A percentile compares a stretch with the other conserved stretches of the same genome.
These are phyloP conservation scores for Collariella sp. DNA, from an alignment of 495 filamentous ascomycete genomes.

Conservation along the genomic window DNA sequence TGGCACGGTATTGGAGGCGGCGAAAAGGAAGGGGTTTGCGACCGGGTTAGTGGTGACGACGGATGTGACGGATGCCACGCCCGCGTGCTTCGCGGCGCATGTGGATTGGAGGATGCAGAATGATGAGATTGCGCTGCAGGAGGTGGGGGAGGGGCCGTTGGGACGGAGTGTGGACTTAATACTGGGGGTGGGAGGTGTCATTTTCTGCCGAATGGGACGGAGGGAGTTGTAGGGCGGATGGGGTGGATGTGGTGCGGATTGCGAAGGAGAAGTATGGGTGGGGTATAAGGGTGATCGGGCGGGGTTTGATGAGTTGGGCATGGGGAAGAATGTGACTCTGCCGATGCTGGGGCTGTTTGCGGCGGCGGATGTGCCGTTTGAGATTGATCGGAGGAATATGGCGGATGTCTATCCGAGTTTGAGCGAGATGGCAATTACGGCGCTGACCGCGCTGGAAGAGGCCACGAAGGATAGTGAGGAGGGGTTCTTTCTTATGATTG, in stretches of 20 bases:
- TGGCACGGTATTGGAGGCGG: constrained; percentile 90
- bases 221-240: constrained; percentile 67
- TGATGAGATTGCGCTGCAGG: constrained; percentile 85
- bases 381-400: constrained; percentile 75
- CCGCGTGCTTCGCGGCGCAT: constrained; percentile 88
- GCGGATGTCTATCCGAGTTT: constrained; percentile 77
- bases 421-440: constrained; percentile 83
- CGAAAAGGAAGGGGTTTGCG: constrained; percentile 80
- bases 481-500: constrained; percentile 98
- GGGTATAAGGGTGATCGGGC: constrained; percentile 61
- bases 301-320: constrained; percentile 67
- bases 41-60: constrained; percentile 95
- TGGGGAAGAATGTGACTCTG: constrained; percentile 63
- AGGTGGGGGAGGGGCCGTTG: constrained; percentile 72
- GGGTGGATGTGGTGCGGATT: constrained; percentile 56
- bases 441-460: constrained; percentile 65
- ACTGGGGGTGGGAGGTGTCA: constrained; percentile 89
- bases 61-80: constrained; percentile 93
- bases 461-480: constrained; percentile 79
- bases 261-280: constrained; percentile 68
- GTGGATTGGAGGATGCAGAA: constrained; percentile 70
- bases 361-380: constrained; percentile 73
- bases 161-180: constrained; percentile 85
- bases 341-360: constrained; percentile 87
- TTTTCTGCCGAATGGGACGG: constrained; percentile 73